Percentiles rank a stretch among this genome's conserved stretches.
Evolutionary conservation across 2,329 filamentous ascomycete species (phyloP).

Genomic region (Penicillium verrucosum): DNA sequence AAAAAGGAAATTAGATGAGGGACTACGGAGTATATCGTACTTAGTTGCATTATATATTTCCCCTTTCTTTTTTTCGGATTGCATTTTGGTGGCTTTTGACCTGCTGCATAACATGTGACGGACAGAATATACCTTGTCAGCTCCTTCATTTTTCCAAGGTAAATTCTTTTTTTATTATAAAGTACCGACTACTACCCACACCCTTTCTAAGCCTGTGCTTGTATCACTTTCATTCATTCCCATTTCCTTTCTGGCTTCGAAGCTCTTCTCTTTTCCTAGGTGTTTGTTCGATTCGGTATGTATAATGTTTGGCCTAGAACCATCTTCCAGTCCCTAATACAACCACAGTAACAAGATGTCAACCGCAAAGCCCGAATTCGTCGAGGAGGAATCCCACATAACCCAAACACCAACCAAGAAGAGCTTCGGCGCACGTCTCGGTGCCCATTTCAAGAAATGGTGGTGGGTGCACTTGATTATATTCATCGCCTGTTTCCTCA

Average conservation of each 20-base stretch:
- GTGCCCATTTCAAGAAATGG: slow-evolving; percentile 42
- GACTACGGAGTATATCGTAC: too few species aligned
- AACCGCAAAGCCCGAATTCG: slow-evolving; percentile 21
- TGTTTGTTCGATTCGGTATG: background rate
- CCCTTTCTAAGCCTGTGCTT: background rate
- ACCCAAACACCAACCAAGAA: slow-evolving; percentile 15
- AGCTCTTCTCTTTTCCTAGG: background rate
- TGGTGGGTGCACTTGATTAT: slow-evolving; percentile 56
- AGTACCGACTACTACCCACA: background rate
- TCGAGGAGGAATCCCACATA: slow-evolving; percentile 20
- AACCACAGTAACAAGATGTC: slow-evolving; percentile 14
- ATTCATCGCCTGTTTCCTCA: slow-evolving; percentile 50
- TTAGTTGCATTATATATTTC: background rate
- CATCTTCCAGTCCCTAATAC: background rate
- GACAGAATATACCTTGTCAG: background rate
- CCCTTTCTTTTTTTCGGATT: background rate
- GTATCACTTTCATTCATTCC: background rate
- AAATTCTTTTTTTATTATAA: background rate
- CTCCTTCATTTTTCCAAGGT: background rate
- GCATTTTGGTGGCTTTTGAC: background rate
- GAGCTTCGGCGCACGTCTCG: slow-evolving; percentile 27
- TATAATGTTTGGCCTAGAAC: background rate
- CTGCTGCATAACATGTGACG: slow-evolving; percentile 1
- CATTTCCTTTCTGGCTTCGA: background rate
- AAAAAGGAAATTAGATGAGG: background rate